Base-by-base conservation (phyloP, 495 filamentous ascomycete genomes). In the Aspergillus biplanus region DNA sequence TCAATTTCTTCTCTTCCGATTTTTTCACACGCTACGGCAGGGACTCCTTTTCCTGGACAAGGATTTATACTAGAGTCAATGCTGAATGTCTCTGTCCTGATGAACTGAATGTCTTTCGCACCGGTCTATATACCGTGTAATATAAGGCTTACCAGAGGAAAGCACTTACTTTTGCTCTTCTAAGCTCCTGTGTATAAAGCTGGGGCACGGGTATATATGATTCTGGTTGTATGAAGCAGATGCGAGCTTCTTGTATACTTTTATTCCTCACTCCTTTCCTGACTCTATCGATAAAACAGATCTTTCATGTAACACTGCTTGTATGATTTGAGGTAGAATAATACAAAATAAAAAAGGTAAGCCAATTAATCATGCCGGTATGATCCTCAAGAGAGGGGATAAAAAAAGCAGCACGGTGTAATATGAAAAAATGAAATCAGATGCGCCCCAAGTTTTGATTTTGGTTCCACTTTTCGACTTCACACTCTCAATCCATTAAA, bases 301-400 rank as follows among this genome's bases (percentile, higher is more conserved):
- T 44, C 12, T 44, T 8, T 44, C n/a, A 44, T 44, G n/a, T 12
- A 44, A 44, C 39, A n/a, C 39, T 44, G 4, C 12, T 44, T n/a
- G 39, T 44, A 12, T 11, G 11, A 44, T 44, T 52, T 42, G n/a
- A 54, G 33, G 31, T 35, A 50, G 47, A 35, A 61, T 61, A 55
- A 61, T 61, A 61, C 59, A 61, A 55, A 9, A 48, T 39, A 12
- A 47, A 33, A 54, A 61, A 42, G 12, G 15, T 46, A 35, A 34
- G 34, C 35, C n/a, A 33, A 47, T 37, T 58, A 47, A 44, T 35
- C 47, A 64, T 64, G 62, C 62, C 48, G 18, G 62, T 58, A 55
- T 62, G 42, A 42, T 54, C 48, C 53, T 50, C 50, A 35, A 47
- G 50, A 58, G 52, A 58, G 49, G 33, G 42, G 44, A 44, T n/a